Percentiles rank a stretch among this genome's conserved stretches.
These are phyloP conservation scores for Fraxinus paxiana DNA, from an alignment of 305 asterid genomes.

Conservation along the genomic window DNA sequence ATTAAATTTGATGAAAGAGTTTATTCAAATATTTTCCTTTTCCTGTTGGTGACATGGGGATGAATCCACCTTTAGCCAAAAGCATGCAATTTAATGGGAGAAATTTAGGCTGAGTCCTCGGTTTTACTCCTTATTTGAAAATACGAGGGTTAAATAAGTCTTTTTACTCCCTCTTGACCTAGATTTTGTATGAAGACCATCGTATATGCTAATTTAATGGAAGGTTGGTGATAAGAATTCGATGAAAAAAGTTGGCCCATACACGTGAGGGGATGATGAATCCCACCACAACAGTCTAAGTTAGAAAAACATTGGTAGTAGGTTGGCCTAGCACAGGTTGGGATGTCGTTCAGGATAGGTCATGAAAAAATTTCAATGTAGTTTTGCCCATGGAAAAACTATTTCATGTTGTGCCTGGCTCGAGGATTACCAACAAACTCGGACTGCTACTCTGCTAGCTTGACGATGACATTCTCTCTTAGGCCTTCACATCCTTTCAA, in stretches of 20 bases:
- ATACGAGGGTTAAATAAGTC: not conserved
- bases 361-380: not conserved
- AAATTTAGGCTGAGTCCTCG: not conserved
- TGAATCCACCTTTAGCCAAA: not conserved
- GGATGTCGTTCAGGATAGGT: not conserved
- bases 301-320: not conserved
- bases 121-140: not conserved
- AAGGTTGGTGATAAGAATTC: not conserved
- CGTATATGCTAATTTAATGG: not conserved
- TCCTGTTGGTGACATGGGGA: not conserved
- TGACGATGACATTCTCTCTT: not conserved
- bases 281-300: not conserved
- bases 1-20: not conserved
- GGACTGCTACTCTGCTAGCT: not conserved
- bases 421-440: not conserved
- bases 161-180: not conserved
- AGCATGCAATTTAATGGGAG: not conserved
- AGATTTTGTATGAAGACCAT: not conserved
- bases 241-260: not conserved
- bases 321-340: not conserved
- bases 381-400: not conserved
- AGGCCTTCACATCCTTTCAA: not conserved
- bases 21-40: not conserved
- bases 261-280: not conserved
- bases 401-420: not conserved